phyloP scores from a whole-genome alignment of 768 basidiomycete species.

The Auriscalpium microsporum region DNA sequence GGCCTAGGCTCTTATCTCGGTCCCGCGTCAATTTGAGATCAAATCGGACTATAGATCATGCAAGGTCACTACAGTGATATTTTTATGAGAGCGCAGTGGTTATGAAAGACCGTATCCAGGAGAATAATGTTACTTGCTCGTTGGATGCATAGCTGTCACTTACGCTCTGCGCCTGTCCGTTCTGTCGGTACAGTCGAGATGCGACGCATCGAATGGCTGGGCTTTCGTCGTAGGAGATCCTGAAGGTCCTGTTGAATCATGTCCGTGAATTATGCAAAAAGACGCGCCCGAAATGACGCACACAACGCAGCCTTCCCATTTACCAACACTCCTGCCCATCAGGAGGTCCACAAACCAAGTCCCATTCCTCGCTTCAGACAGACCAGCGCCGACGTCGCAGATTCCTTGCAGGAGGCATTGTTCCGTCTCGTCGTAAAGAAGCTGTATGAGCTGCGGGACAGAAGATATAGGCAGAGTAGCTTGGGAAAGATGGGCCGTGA shows the following conservation, averaged over 20 bases:
- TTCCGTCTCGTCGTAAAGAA: conserved; percentile 73
- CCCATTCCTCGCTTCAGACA: conserved; percentile 41
- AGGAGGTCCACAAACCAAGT: conserved; percentile 76
- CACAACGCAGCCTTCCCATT: conserved; percentile 77
- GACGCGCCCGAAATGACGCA: conserved; percentile 30
- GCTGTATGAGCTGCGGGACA: conserved; percentile 64
- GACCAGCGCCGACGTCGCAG: conserved; percentile 53
- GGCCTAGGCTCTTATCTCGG: neutral
- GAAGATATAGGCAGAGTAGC: conserved; percentile 68
- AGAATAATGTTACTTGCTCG: conserved; percentile 31
- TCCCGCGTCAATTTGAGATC: neutral
- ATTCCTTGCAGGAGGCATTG: conserved; percentile 60
- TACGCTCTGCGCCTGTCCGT: conserved; percentile 31
- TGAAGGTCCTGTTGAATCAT: conserved; percentile 47
- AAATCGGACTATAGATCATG: too few relatives aligned
- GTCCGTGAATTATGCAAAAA: neutral
- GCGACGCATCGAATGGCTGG: conserved; percentile 50
- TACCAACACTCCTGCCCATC: conserved; percentile 53
- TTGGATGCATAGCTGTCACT: conserved; percentile 33
- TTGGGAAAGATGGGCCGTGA: conserved; percentile 74
- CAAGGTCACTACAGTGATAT: neutral
- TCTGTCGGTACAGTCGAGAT: conserved; percentile 38
- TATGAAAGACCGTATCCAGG: conserved; percentile 41
- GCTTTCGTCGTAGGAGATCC: conserved; percentile 42
- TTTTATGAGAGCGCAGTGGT: neutral